Evolutionary conservation across 2,329 filamentous ascomycete species (phyloP), one percentile per base, ranked within the genome.

Genomic region (Colletotrichum salicis): DNA sequence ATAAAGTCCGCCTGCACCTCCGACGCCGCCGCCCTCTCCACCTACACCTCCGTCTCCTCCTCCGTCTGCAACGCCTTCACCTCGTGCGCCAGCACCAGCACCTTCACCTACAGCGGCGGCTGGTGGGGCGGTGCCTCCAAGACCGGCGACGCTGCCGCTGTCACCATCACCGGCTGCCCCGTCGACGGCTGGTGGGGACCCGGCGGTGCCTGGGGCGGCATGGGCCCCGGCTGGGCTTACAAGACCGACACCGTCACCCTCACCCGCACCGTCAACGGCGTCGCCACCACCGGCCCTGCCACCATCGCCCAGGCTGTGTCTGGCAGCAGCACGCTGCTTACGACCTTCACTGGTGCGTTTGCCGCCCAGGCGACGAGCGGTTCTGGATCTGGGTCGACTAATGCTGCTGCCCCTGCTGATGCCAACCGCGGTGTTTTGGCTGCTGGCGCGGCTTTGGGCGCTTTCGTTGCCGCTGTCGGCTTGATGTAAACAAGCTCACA

Each of bases 101-200:
- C 76, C 22, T 77, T 75, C 72, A 78, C 76, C 22, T 78, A 78
- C 73, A 74, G 71, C 55, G 72, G 75, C 37, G 72, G 71, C 48
- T 61, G 62, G 35, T 74, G 73, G 64, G 65, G 69, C 55, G 63
- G 59, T 22, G 61, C 60, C 6, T 63, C 67, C 58, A 65, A 67
- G 64, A 74, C 74, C 11, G 73, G 68, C 22, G 74, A 68, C 7
- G 72, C 73, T 19, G 74, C 70, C 5, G 72, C 73, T 8, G 76
- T 77, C 31, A 77, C 76, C 19, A 74, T 77, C 22, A 77, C 76
- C 10, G 76, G 76, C 4, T 78, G 76, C 59, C 75, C 76, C 5
- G 77, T 76, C 66, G 65, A 76, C 33, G 76, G 75, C 19, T 76
- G 74, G 62, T 77, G 76, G 75, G 72, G 67, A 7, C 74, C 71